Percentiles rank a stretch among this genome's conserved stretches.
These are phyloP conservation scores for Talaromyces marneffei DNA, from an alignment of 2,329 filamentous ascomycete genomes.

Conservation along the genomic window DNA sequence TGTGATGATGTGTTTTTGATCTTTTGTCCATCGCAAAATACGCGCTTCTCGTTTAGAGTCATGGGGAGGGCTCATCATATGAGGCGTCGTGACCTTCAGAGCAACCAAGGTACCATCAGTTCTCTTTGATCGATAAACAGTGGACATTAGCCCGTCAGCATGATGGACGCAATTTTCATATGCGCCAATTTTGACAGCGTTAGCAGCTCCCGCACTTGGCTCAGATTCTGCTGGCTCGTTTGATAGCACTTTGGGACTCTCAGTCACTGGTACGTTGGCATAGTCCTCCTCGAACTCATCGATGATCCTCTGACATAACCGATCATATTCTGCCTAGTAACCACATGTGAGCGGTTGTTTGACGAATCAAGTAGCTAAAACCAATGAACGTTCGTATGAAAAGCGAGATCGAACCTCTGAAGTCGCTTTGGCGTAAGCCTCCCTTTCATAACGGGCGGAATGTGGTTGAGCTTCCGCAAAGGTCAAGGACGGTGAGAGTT, in stretches of 20 bases:
- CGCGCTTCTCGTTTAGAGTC: constrained; percentile 73
- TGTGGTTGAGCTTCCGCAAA: constrained; percentile 47
- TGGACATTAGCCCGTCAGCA: constrained; percentile 69
- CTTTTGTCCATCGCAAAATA: constrained; percentile 59
- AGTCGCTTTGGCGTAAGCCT: constrained; percentile 33
- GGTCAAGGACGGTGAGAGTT: constrained; percentile 39
- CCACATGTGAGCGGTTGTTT: constrained; percentile 19
- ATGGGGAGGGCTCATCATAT: constrained; percentile 70
- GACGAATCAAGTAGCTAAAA: background rate
- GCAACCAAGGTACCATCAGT: constrained; percentile 51
- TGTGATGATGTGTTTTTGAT: constrained; percentile 53
- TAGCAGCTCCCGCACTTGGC: constrained; percentile 27
- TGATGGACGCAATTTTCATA: constrained; percentile 54
- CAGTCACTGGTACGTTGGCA: constrained; percentile 21
- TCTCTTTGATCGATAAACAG: constrained; percentile 64
- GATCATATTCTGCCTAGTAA: constrained; percentile 52
- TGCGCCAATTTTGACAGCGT: constrained; percentile 42
- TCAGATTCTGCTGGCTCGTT: constrained; percentile 19
- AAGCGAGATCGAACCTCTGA: constrained; percentile 29
- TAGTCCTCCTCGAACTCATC: constrained; percentile 26
- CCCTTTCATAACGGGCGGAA: constrained; percentile 59
- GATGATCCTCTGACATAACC: constrained; percentile 36
- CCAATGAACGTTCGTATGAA: background rate
- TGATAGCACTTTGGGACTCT: constrained; percentile 18
- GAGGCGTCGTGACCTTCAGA: constrained; percentile 78